These are phyloP conservation scores for Zanthoxylum bungeanum DNA, from an alignment of 345 rosid species.

Conservation along the genomic window DNA sequence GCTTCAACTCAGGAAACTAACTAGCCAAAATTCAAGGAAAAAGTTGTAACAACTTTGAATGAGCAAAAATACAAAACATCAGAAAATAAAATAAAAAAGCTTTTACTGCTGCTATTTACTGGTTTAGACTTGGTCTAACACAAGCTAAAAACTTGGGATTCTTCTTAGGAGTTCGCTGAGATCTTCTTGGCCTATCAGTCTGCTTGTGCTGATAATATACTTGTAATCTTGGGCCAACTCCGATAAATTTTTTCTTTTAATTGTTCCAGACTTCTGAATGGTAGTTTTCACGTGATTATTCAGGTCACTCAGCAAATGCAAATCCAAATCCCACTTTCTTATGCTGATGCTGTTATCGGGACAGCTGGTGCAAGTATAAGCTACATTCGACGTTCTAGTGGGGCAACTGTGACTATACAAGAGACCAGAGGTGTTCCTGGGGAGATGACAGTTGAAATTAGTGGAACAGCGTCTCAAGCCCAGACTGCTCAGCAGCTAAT, in stretches of 20 bases:
- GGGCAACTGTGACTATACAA: conserved; percentile 95
- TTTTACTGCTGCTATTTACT: too few relatives aligned
- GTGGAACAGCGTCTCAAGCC: conserved; percentile 93
- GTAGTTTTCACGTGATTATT: conserved; percentile 20
- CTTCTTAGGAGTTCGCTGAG: too few relatives aligned
- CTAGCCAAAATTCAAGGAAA: too few relatives aligned
- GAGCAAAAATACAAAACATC: too few relatives aligned
- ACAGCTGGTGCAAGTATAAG: conserved; percentile 93
- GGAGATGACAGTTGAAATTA: conserved; percentile 98
- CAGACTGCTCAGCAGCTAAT: conserved; percentile 98
- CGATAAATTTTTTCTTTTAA: background rate
- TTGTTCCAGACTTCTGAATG: background rate
- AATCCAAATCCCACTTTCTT: conserved; percentile 87
- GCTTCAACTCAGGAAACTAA: too few relatives aligned
- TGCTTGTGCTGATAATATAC: background rate
- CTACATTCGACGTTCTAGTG: conserved; percentile 93
- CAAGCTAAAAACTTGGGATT: too few relatives aligned
- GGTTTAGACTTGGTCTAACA: too few relatives aligned
- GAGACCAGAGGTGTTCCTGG: conserved; percentile 96
- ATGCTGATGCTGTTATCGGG: conserved; percentile 98
- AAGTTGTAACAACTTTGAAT: too few relatives aligned
- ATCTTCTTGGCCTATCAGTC: too few relatives aligned
- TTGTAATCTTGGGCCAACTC: background rate
- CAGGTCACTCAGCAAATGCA: conserved; percentile 94
- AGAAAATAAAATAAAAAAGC: too few relatives aligned